These are phyloP conservation scores for Vitis hybrid DNA, from an alignment of 177 flowering plant species.

Conservation along the genomic window DNA sequence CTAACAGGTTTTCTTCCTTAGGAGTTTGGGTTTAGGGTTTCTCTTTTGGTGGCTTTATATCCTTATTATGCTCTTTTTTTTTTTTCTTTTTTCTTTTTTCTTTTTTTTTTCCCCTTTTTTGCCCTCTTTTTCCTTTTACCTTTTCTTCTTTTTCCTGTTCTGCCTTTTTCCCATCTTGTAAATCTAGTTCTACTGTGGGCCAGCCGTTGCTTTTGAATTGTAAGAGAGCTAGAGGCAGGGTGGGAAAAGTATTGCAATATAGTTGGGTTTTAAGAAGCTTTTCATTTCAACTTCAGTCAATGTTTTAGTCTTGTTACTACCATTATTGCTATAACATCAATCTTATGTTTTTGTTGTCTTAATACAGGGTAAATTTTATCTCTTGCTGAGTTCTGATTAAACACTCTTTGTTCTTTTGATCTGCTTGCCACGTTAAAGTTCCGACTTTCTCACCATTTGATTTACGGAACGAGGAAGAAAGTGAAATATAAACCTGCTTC, in stretches of 20 bases:
- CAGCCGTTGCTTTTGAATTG: slow-evolving; percentile 5
- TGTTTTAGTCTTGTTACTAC: background rate
- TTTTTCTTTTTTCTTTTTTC: background rate
- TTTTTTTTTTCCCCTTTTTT: too few species aligned
- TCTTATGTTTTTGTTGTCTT: too few species aligned
- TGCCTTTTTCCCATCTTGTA: slow-evolving; percentile 19
- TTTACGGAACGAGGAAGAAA: too few species aligned
- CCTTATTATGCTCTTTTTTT: background rate
- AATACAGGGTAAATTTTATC: too few species aligned
- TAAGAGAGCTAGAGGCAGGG: slow-evolving; percentile 16
- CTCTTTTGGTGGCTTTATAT: slow-evolving; percentile 8
- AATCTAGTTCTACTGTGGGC: slow-evolving; percentile 14
- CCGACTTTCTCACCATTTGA: too few species aligned
- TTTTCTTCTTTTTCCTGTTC: background rate
- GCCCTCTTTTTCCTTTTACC: background rate
- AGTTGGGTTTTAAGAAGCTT: slow-evolving; percentile 4
- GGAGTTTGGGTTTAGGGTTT: slow-evolving; percentile 20
- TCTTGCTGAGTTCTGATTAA: too few species aligned
- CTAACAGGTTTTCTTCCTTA: slow-evolving; percentile 18
- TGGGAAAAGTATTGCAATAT: slow-evolving; percentile 9
- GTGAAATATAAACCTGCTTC: too few species aligned
- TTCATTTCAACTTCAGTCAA: background rate
- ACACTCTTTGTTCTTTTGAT: too few species aligned
- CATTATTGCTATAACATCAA: too few species aligned
- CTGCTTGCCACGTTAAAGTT: too few species aligned